Evolutionary conservation across 371 early-diverging fungal genomes (phyloP), one percentile per base, ranked within the genome.

Genomic region (Coemansia sp.): DNA sequence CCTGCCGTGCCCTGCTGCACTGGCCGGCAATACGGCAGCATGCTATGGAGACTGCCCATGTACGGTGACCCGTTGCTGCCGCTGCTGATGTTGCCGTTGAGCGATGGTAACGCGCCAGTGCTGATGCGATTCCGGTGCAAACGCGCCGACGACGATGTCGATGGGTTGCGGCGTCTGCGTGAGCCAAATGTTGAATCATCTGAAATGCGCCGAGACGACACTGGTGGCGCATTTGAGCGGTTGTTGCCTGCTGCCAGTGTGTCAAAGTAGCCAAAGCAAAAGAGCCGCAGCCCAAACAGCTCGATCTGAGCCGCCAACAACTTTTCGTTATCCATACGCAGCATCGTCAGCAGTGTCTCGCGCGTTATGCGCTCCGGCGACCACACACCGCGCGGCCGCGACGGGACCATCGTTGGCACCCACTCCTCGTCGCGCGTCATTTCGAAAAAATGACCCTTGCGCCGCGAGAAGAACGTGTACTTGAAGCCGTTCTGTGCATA

Each of bases 401-500:
- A 40, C 2, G 71, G 64, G 8, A 51, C 54, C 30, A 75, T 69
- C 1, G 68, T 71, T 1, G 75, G 75, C 48, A 57, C 63, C 75
- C 75, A 75, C 18, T 67, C 75, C 11, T 72, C 69, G 44, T 67
- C 71, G 44, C 75, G 67, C 40, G 61, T 61, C 52, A 75, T 67
- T 58, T 75, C 75, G 23, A 75, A 75, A 42, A 75, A 75, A 48
- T 71, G 71, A 21, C 75, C 75, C 12, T 56, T 59, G 54, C 60
- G 66, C 11, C 75, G 75, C 14, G 64, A 58, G 39, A 71, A 75
- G 55, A 75, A 71, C 23, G 75, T 44, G 56, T 75, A 75, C 21
- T 59, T 51, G 16, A 71, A 39, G 64, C 72, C 72, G 48, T 58
- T 71, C 61, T 75, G 72, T 26, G 61, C 57, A 28, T 75, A 75